Percentiles rank a stretch among this genome's conserved stretches.
Evolutionary conservation across 2,329 filamentous ascomycete genomes (phyloP).

Genomic region (Neonectria hederae): DNA sequence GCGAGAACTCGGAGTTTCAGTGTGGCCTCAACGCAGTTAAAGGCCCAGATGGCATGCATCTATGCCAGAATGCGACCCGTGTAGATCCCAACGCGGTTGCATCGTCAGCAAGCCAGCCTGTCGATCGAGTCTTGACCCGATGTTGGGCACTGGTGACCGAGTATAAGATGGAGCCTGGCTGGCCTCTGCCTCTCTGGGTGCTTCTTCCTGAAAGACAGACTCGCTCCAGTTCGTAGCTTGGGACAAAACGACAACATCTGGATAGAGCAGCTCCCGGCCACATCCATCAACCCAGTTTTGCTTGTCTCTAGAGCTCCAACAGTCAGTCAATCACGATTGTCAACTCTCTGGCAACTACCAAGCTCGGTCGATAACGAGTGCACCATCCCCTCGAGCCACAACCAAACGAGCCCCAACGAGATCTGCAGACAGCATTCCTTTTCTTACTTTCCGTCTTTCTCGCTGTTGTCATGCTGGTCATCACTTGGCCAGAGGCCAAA

Average conservation of each 20-base stretch:
- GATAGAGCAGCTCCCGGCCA: background rate
- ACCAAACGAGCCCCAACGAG: background rate
- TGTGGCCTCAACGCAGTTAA: background rate
- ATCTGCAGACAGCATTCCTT: background rate
- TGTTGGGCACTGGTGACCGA: conserved; percentile 1
- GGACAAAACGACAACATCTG: background rate
- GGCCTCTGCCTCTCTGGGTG: background rate
- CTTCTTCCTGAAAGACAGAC: background rate
- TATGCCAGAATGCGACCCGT: background rate
- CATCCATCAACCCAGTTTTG: background rate
- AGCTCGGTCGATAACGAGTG: background rate
- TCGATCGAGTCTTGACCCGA: background rate
- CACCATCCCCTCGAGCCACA: background rate
- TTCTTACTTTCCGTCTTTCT: conserved; percentile 1
- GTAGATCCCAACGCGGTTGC: conserved; percentile 18
- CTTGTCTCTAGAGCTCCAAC: background rate
- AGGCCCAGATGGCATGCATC: conserved; percentile 5
- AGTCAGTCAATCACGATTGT: conserved; percentile 1
- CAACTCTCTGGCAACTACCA: conserved; percentile 3
- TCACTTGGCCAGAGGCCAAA: background rate
- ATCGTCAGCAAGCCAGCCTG: conserved; percentile 8
- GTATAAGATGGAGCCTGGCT: conserved; percentile 23
- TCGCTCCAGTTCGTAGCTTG: background rate
- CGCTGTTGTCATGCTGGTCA: background rate
- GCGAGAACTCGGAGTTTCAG: background rate